phyloP scores from a whole-genome alignment of 164 flowering plant genomes.

The Nymphaea colorata region DNA sequence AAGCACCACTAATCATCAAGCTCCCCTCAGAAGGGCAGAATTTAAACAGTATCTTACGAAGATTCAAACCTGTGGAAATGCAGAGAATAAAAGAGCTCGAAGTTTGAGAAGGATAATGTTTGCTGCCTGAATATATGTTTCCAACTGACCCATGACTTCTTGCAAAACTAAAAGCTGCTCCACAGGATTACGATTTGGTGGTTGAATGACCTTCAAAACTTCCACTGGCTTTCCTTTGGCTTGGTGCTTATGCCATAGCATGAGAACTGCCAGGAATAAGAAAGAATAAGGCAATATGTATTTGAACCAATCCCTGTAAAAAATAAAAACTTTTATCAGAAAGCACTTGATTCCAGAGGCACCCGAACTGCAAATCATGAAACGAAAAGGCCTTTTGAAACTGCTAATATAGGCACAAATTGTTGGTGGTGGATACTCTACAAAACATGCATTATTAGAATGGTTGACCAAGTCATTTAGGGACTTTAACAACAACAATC shows the following conservation, averaged over 20 bases:
- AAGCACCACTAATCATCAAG: no score
- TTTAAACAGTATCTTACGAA: no score
- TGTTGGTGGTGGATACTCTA: no score
- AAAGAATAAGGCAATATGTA: conserved; percentile 39
- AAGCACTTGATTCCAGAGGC: no score
- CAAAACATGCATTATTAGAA: no score
- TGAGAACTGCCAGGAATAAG: conserved; percentile 30
- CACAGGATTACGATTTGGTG: conserved; percentile 63
- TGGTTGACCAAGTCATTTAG: no score
- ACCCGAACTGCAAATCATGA: no score
- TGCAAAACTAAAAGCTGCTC: conserved; percentile 70
- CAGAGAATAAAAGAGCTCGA: conserved; percentile 62
- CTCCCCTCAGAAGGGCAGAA: background rate
- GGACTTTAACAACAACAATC: no score
- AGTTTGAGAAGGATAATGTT: conserved; percentile 71
- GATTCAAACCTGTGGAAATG: conserved; percentile 51
- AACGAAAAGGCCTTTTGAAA: no score
- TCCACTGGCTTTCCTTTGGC: conserved; percentile 42
- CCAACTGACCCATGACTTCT: conserved; percentile 55
- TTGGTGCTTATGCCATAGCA: conserved; percentile 46
- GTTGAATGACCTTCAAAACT: conserved; percentile 43
- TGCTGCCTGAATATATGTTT: conserved; percentile 53
- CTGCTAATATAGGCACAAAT: no score
- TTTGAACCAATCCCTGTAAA: conserved; percentile 61
- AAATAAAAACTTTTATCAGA: no score